Conservation (phyloP, 1,284 basidiomycete species). For the Naganishia albida region DNA sequence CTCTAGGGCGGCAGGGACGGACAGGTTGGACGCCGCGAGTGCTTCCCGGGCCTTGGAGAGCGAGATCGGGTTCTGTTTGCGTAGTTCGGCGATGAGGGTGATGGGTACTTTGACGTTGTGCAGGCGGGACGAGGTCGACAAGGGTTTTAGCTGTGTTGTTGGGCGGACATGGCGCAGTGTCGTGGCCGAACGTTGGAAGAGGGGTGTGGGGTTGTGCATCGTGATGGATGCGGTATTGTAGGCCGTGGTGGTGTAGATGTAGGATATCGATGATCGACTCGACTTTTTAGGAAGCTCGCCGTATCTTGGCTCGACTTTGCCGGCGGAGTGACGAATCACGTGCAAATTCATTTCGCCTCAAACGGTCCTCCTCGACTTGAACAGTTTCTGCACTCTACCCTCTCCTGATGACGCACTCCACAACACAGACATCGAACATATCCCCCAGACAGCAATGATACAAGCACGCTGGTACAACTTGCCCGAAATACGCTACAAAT, state of each 20-base stretch:
- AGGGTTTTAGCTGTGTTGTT: not conserved
- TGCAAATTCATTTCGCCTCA: not conserved
- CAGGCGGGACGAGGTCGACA: slow-evolving; percentile 7
- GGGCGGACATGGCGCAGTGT: not conserved
- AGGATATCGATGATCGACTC: not conserved
- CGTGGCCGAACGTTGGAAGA: not conserved
- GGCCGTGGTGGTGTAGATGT: not conserved
- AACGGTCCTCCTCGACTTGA: too few relatives aligned
- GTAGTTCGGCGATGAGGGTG: slow-evolving; percentile 80
- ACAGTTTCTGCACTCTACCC: too few relatives aligned
- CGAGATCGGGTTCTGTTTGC: slow-evolving; percentile 73
- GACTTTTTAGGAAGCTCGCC: too few relatives aligned
- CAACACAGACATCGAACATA: not conserved
- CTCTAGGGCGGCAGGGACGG: slow-evolving; percentile 69
- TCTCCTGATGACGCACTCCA: too few relatives aligned
- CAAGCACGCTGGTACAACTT: not conserved
- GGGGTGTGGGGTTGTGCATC: slow-evolving; percentile 9
- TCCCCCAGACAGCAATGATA: not conserved
- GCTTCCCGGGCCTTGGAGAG: slow-evolving; percentile 88
- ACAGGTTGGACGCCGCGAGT: slow-evolving; percentile 70
- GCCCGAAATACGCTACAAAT: not conserved
- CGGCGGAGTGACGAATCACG: slow-evolving; percentile 24
- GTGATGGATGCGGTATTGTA: not conserved
- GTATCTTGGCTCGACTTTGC: too few relatives aligned
- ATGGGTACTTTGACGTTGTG: slow-evolving; percentile 55